phyloP scores from a whole-genome alignment of 2,329 filamentous ascomycete genomes.

The Aspergillus uvarum region DNA sequence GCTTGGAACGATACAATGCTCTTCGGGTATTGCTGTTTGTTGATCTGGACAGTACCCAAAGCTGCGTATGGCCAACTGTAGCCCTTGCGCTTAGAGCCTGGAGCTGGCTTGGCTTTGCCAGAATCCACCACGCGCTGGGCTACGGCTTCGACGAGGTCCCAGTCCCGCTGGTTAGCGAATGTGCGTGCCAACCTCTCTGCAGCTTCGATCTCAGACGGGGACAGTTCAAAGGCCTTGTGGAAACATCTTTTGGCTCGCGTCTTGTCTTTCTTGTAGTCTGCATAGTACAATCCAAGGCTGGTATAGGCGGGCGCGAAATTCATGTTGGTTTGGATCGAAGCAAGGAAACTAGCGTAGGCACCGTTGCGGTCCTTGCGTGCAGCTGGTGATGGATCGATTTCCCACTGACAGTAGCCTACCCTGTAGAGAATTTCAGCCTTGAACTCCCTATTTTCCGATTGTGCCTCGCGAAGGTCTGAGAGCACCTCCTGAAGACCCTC shows the following conservation, averaged over 20 bases:
- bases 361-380: slow-evolving; percentile 78
- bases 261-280: slow-evolving; percentile 85
- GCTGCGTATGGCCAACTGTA: slow-evolving; percentile 96
- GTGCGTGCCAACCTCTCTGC: slow-evolving; percentile 81
- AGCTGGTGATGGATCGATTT: slow-evolving; percentile 69
- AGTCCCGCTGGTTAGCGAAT: slow-evolving; percentile 88
- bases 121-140: slow-evolving; percentile 89
- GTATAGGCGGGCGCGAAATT: slow-evolving; percentile 91
- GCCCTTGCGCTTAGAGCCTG: slow-evolving; percentile 88
- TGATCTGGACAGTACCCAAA: slow-evolving; percentile 88
- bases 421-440: slow-evolving; percentile 83
- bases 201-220: slow-evolving; percentile 78
- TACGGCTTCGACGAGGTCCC: slow-evolving; percentile 93
- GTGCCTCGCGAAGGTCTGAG: slow-evolving; percentile 61
- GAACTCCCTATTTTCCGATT: slow-evolving; percentile 65
- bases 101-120: slow-evolving; percentile 85
- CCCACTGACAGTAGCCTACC: slow-evolving; percentile 83
- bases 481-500: slow-evolving; percentile 70
- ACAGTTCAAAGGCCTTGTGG: slow-evolving; percentile 93
- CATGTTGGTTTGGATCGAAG: slow-evolving; percentile 79
- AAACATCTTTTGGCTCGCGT: slow-evolving; percentile 88
- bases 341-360: slow-evolving; percentile 80
- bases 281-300: slow-evolving; percentile 84
- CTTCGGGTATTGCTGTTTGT: slow-evolving; percentile 85
- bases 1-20: slow-evolving; percentile 91